These are phyloP conservation scores for Imleria badia DNA, from an alignment of 768 basidiomycete genomes.

Conservation along the genomic window DNA sequence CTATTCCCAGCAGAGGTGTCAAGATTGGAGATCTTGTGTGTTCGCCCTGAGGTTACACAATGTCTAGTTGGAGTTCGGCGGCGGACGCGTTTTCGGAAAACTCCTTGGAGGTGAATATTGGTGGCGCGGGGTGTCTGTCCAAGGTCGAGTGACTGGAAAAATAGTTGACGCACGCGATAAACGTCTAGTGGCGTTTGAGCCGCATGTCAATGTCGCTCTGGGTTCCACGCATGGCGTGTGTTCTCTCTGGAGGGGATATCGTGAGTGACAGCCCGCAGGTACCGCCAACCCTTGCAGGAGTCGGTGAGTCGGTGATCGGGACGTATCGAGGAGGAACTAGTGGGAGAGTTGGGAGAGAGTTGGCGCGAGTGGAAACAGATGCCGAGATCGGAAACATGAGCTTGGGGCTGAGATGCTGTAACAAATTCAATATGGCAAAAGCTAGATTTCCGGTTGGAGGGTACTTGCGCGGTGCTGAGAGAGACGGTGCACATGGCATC, in stretches of 20 bases:
- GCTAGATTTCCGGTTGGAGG: background rate
- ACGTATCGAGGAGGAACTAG: background rate
- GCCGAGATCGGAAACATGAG: slow-evolving; percentile 9
- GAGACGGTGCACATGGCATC: slow-evolving; percentile 7
- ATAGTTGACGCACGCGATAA: slow-evolving; percentile 29
- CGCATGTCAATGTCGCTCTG: slow-evolving; percentile 17
- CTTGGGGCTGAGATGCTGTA: background rate
- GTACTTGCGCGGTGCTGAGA: no score
- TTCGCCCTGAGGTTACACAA: background rate
- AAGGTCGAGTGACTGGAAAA: slow-evolving; percentile 10
- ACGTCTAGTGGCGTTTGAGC: slow-evolving; percentile 28
- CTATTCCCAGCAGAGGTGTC: slow-evolving; percentile 20
- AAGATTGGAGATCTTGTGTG: slow-evolving; percentile 31
- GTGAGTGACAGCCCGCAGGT: background rate
- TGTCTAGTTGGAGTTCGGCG: background rate
- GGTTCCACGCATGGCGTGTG: slow-evolving; percentile 9
- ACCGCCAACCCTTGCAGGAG: background rate
- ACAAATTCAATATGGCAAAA: slow-evolving; percentile 1
- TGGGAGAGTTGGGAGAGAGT: background rate
- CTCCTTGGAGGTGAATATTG: slow-evolving; percentile 1
- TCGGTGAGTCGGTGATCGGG: background rate
- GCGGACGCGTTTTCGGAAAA: background rate
- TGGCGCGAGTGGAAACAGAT: background rate
- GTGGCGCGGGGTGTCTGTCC: slow-evolving; percentile 2
- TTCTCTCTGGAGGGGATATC: slow-evolving; percentile 1